Evolutionary conservation across 495 filamentous ascomycete species (phyloP), one percentile per base, ranked within the genome.

Genomic region (Podospora sp.): DNA sequence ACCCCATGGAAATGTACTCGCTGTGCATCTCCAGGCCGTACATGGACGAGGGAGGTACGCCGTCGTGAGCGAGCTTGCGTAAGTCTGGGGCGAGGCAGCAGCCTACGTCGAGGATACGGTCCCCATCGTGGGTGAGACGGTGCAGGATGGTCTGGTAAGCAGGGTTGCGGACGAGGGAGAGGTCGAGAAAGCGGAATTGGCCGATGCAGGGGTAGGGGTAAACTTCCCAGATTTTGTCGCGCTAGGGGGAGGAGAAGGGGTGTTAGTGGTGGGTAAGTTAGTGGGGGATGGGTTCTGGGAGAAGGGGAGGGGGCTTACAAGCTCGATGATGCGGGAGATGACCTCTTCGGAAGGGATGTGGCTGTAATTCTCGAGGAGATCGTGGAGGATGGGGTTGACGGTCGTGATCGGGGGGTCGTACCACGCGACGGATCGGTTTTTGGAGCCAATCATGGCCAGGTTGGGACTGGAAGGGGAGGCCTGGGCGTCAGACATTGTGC

Each of bases 151-250:
- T 46, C 1, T 25, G 40, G 33, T 71, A 71, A 29, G 36, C 49
- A 8, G 51, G 51, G 3, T 62, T 29, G 2, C 50, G 55, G 40
- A 21, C 0, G 0, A 71, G 65, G 29, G 75, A 80, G 52, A 87
- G 72, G 16, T 83, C 80, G 3, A 86, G 73, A 69, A 87, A 88
- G 12, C 80, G 77, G 73, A 84, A 85, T 35, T 79, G 77, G 14
- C 86, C 85, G 57, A 87, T 78, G 73, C 84, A 87, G 21, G 84
- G 82, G 66, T 84, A 86, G 1, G 83, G 83, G 60, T 76, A 80
- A 21, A 84, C 69, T 0, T 73, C 72, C 78, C 83, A 86, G 46
- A 83, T 21, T 40, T 62, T 67, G 21, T 62, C 58, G 40, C 65
- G 56, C 63, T 65, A 29, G 52, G 22, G 7, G 8, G 7, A 21